Conservation (phyloP, 495 filamentous ascomycete genomes). For the Hyaloscypha bicolor region DNA sequence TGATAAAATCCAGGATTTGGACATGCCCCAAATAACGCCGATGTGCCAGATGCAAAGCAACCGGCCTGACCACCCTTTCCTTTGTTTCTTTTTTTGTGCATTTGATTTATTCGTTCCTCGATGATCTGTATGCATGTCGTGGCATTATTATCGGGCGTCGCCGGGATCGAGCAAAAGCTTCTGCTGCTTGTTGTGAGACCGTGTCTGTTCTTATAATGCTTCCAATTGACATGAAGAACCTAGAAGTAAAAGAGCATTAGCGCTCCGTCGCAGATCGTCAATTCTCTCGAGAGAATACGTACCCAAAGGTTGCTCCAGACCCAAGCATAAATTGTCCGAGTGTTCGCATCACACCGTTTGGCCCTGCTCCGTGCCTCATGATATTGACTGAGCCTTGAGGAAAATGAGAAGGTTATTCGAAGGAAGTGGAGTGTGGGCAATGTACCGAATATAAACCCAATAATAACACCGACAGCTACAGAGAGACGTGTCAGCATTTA, state of each 20-base stretch:
- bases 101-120: constrained; percentile 7
- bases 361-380: constrained; percentile 88
- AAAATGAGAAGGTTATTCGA: constrained; percentile 20
- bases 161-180: constrained; percentile 62
- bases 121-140: constrained; percentile 44
- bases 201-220: constrained; percentile 84
- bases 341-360: constrained; percentile 90
- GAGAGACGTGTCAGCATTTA: constrained; percentile 23
- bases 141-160: constrained; percentile 65
- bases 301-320: constrained; percentile 98
- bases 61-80: not conserved
- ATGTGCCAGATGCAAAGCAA: constrained; percentile 12
- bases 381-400: constrained; percentile 83
- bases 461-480: constrained; percentile 88
- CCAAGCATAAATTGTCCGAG: constrained; percentile 96
- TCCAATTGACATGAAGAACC: constrained; percentile 99
- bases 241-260: constrained; percentile 37
- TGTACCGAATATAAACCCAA: constrained; percentile 96
- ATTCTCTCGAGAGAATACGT: constrained; percentile 34
- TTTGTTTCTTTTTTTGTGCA: not conserved
- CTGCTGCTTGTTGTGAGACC: constrained; percentile 56
- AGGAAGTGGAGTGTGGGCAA: constrained; percentile 1
- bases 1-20: not conserved
- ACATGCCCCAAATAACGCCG: constrained; percentile 2
- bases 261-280: constrained; percentile 11